Percentiles rank a stretch among this genome's conserved stretches.
Conservation (phyloP, 331 rosid genomes). For the Cydonia oblonga region DNA sequence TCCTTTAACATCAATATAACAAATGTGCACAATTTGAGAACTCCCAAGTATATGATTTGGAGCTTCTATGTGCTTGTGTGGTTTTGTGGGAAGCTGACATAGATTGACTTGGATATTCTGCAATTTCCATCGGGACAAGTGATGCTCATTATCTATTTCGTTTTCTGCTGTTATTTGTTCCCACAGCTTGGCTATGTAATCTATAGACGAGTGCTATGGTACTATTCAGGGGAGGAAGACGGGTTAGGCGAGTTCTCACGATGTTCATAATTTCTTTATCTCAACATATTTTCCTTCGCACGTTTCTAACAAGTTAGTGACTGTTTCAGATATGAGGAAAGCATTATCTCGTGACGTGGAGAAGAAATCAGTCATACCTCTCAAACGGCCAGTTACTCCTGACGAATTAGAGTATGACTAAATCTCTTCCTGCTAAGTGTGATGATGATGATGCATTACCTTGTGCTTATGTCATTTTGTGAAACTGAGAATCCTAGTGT, state of each 20-base stretch:
- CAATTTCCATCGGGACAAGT: not conserved
- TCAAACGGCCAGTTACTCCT: conserved; percentile 81
- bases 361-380: conserved; percentile 80
- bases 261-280: not conserved
- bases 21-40: not conserved
- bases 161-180: conserved; percentile 1
- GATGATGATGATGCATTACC: conserved; percentile 2
- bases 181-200: conserved; percentile 76
- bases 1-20: not conserved
- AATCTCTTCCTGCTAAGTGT: not conserved
- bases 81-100: not conserved
- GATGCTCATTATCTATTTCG: conserved; percentile 8
- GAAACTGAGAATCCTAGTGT: not conserved
- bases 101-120: not conserved
- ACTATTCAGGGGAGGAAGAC: conserved; percentile 93
- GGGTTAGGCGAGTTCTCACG: conserved; percentile 54
- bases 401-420: conserved; percentile 90
- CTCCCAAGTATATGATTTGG: not conserved
- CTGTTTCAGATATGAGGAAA: conserved; percentile 78
- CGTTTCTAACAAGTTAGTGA: not conserved
- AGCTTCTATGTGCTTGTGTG: not conserved
- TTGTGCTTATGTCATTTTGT: not conserved
- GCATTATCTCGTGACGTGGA: conserved; percentile 87
- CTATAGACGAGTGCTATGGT: conserved; percentile 77
- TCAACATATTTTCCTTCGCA: not conserved